Conservation (phyloP, 257 asterid genomes). For the Solanum sitiens region DNA sequence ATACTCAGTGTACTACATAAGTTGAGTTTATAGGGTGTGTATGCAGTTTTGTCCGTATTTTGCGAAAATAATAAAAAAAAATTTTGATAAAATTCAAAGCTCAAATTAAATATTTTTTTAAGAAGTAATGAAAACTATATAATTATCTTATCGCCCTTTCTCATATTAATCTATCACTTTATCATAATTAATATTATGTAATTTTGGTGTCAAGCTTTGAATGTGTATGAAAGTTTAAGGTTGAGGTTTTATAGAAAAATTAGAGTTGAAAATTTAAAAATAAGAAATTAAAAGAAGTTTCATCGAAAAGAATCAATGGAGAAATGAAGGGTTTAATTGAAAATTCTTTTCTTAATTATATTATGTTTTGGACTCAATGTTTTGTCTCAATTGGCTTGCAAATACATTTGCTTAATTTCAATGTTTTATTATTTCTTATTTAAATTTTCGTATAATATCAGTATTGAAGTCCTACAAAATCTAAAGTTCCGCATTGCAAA, state of each 20-base stretch:
- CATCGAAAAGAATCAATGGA: neutral
- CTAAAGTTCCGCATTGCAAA: fast-evolving
- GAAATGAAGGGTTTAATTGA: neutral
- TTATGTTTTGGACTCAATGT: neutral
- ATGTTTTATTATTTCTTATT: neutral
- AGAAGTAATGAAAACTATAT: no score
- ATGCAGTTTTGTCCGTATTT: no score
- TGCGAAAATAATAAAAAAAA: no score
- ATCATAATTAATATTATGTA: no score
- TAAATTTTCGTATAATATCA: no score
- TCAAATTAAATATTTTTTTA: no score
- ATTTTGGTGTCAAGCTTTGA: neutral
- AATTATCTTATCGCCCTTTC: neutral
- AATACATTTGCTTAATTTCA: neutral
- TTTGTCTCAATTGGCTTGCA: neutral
- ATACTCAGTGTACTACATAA: no score
- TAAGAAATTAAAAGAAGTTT: neutral
- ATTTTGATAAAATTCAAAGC: no score
- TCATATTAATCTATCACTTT: no score
- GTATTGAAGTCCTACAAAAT: neutral
- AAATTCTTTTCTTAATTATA: neutral
- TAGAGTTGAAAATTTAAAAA: neutral
- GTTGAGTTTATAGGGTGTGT: no score
- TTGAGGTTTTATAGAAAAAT: neutral
- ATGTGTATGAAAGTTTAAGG: neutral